Percentiles rank a stretch among this genome's conserved stretches.
These are phyloP conservation scores for Cadophora sp. DNA, from an alignment of 2,329 filamentous ascomycete species.

Conservation along the genomic window DNA sequence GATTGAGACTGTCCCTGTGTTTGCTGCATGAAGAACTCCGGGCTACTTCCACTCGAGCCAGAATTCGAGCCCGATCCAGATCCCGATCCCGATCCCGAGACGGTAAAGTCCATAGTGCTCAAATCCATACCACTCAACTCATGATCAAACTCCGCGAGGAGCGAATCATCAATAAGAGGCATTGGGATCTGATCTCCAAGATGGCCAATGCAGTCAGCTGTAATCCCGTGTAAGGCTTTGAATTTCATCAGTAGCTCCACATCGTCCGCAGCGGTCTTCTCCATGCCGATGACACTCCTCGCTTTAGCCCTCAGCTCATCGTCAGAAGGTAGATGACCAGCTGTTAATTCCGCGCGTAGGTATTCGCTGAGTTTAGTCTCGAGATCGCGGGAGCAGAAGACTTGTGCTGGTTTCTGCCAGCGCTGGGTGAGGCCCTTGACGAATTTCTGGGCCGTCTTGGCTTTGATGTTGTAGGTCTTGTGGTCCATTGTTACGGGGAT, in stretches of 20 bases:
- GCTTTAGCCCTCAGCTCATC: constrained; percentile 55
- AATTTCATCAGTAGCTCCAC: constrained; percentile 59
- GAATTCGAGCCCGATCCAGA: constrained; percentile 1
- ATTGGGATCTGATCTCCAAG: constrained; percentile 7
- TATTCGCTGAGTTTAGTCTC: constrained; percentile 60
- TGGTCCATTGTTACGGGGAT: constrained; percentile 38
- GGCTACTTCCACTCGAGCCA: not conserved
- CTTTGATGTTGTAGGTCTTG: constrained; percentile 53
- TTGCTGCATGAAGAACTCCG: constrained; percentile 4
- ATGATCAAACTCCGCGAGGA: constrained; percentile 35
- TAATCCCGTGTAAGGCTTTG: constrained; percentile 38
- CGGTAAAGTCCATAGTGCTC: constrained; percentile 9
- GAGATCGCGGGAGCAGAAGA: constrained; percentile 66
- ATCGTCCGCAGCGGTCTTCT: constrained; percentile 62
- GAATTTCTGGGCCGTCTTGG: constrained; percentile 56
- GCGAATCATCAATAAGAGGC: constrained; percentile 28
- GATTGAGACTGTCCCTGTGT: not conserved
- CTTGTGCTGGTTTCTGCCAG: constrained; percentile 54
- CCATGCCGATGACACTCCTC: constrained; percentile 54
- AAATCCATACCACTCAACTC: constrained; percentile 33
- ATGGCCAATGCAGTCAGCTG: not conserved
- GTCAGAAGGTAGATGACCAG: constrained; percentile 56
- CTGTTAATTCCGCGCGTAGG: constrained; percentile 51
- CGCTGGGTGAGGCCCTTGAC: constrained; percentile 53
- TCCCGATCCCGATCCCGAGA: not conserved